Base-by-base conservation (phyloP, 495 filamentous ascomycete genomes). In the Daldinia concentrica region DNA sequence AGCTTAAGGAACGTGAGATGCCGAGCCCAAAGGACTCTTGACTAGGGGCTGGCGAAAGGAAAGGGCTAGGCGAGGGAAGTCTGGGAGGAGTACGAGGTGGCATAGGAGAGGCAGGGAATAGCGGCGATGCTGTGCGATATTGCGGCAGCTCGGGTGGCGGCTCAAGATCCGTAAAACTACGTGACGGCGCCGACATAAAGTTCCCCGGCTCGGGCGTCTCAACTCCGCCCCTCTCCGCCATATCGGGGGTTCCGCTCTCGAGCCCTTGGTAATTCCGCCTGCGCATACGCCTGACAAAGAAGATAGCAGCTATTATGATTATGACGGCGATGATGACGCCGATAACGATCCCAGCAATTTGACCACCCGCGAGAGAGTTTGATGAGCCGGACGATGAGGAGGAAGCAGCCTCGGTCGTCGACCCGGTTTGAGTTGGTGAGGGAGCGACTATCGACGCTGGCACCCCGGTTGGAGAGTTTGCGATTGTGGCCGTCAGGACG, bases 401-500 rank as follows among this genome's bases (percentile, higher is more conserved):
- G n/a, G 37, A 24, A 19, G 55, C 58, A 29, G 55, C 43, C 34
- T 61, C 45, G 12, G 64, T 39, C 11, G 48, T 61, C 9, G 74
- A 34, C 9, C 58, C 63, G 48, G 63, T 62, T 37, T 70, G n/a
- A 22, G 65, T 64, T 22, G 73, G 57, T 50, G 63, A 45, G 9
- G 62, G 32, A 14, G 55, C 30, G 27, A 72, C 19, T 24, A 71
- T 41, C 5, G 74, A 72, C 17, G 64, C 76, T 4, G 78, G 77
- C 4, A 57, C 58, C 11, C 66, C 66, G 24, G 48, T 65, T 59
- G 71, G 41, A 5, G 15, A 43, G 37, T 56, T 7, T 77, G 74
- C 43, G 71, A 72, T 19, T 74, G 74, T 34, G 81, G 90, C 89
- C 6, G 86, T 86, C 22, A 91, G 86, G 8, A 85, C 84, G 34